phyloP scores from a whole-genome alignment of 306 rosid species.

The Pyrus bretschneideri region DNA sequence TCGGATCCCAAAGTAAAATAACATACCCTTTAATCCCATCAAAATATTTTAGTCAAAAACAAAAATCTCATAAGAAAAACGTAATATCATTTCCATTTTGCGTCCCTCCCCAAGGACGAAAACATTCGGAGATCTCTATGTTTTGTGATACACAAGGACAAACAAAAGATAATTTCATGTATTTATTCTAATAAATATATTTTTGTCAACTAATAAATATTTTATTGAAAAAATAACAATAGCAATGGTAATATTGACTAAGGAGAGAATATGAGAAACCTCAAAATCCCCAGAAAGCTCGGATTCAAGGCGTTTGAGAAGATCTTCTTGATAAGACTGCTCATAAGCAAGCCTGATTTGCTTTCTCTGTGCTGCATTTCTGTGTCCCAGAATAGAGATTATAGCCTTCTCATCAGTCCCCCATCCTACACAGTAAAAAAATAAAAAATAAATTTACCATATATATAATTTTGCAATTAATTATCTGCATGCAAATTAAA shows the following conservation, averaged over 20 bases:
- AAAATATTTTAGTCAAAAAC: background rate
- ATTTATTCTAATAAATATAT: background rate
- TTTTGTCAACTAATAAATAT: background rate
- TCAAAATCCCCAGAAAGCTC: constrained; percentile 78
- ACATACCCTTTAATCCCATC: background rate
- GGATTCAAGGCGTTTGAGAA: constrained; percentile 76
- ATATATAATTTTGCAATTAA: too few species aligned
- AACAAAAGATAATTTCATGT: background rate
- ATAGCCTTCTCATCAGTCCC: constrained; percentile 75
- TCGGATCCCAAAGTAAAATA: too few species aligned
- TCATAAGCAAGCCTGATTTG: constrained; percentile 66
- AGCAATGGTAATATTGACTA: background rate
- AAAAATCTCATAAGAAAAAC: background rate
- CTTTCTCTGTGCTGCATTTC: constrained; percentile 55
- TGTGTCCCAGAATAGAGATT: constrained; percentile 51
- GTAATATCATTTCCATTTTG: too few species aligned
- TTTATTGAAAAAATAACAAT: background rate
- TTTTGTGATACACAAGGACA: background rate
- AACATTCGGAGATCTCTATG: background rate
- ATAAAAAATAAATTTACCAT: background rate
- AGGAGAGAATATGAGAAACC: constrained; percentile 19
- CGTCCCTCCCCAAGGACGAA: background rate
- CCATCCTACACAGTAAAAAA: constrained; percentile 41
- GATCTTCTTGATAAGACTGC: constrained; percentile 57
- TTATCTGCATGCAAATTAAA: background rate